Percentiles rank a stretch among this genome's conserved stretches.
phyloP scores from a whole-genome alignment of 1,139 yeast species.

The Hansenula anomala region DNA sequence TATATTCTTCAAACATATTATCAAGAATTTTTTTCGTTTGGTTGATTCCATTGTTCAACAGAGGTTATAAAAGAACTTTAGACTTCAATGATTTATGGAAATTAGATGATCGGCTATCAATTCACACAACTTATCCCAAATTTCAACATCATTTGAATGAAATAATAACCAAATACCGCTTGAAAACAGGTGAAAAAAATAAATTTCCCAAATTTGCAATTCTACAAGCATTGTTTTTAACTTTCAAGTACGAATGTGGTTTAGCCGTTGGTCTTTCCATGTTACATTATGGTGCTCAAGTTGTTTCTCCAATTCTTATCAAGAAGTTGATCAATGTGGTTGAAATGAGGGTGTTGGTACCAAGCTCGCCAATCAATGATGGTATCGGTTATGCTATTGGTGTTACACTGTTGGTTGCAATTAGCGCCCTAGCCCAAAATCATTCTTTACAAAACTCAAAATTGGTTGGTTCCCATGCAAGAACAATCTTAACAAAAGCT shows the following conservation, averaged over 20 bases:
- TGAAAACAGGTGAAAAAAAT: conserved; percentile 21
- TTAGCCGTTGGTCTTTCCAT: conserved; percentile 45
- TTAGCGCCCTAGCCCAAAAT: conserved; percentile 50
- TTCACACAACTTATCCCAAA: conserved; percentile 36
- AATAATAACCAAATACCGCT: conserved; percentile 24
- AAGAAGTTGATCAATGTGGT: conserved; percentile 48
- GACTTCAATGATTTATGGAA: conserved; percentile 58
- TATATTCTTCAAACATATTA: conserved; percentile 27
- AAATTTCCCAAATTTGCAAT: conserved; percentile 40
- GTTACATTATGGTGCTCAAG: too few species aligned
- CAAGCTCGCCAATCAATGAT: conserved; percentile 29
- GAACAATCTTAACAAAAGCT: conserved; percentile 63
- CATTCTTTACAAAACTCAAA: conserved; percentile 60
- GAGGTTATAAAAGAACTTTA: conserved; percentile 62
- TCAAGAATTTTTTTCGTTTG: conserved; percentile 44
- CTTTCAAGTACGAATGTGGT: conserved; percentile 51
- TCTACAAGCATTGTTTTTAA: conserved; percentile 43
- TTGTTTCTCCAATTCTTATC: too few species aligned
- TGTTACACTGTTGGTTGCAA: conserved; percentile 39
- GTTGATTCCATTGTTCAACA: conserved; percentile 49
- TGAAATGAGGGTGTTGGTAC: conserved; percentile 29
- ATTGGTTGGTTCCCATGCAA: conserved; percentile 66
- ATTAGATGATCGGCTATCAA: conserved; percentile 44
- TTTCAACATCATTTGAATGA: conserved; percentile 33
- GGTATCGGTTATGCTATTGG: conserved; percentile 66